These are phyloP conservation scores for Hebeloma cylindrosporum DNA, from an alignment of 768 basidiomycete species.

Conservation along the genomic window DNA sequence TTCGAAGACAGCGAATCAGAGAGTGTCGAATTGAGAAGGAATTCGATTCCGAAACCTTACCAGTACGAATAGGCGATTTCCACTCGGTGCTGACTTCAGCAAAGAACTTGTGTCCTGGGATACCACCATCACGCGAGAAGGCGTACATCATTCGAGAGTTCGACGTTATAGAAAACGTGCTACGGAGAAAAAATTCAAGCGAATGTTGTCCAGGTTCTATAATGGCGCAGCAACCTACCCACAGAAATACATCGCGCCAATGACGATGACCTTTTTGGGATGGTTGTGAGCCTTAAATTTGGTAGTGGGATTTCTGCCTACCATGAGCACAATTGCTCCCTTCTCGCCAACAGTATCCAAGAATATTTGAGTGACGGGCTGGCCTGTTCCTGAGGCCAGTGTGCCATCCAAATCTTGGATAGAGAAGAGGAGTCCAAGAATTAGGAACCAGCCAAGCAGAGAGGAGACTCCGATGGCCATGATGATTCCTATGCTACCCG, in stretches of 20 bases:
- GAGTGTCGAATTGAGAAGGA: too few relatives aligned
- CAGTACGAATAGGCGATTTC: constrained; percentile 68
- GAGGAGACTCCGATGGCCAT: constrained; percentile 74
- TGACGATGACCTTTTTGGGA: constrained; percentile 65
- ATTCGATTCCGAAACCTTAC: constrained; percentile 41
- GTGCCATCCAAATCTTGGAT: constrained; percentile 70
- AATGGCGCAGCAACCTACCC: constrained; percentile 38
- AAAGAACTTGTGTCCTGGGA: constrained; percentile 69
- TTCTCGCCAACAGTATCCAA: constrained; percentile 72
- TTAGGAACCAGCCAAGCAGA: constrained; percentile 72
- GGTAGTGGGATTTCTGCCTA: too few relatives aligned
- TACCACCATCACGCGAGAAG: constrained; percentile 72
- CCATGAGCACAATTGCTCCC: constrained; percentile 76
- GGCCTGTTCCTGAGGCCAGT: constrained; percentile 50
- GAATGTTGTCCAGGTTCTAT: not conserved
- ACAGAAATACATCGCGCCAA: constrained; percentile 75
- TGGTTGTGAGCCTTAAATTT: too few relatives aligned
- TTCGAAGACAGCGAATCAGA: not conserved
- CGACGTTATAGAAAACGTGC: constrained; percentile 75
- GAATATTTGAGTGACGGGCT: constrained; percentile 80
- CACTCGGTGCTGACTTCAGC: constrained; percentile 57
- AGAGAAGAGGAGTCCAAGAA: constrained; percentile 71
- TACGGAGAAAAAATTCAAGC: constrained; percentile 18
- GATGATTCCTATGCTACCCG: constrained; percentile 66
- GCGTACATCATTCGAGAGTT: constrained; percentile 87